A percentile compares a stretch with the other conserved stretches of the same genome.
Conservation (phyloP, 2,329 filamentous ascomycete species). For the Ceratocystis eucalypticola region DNA sequence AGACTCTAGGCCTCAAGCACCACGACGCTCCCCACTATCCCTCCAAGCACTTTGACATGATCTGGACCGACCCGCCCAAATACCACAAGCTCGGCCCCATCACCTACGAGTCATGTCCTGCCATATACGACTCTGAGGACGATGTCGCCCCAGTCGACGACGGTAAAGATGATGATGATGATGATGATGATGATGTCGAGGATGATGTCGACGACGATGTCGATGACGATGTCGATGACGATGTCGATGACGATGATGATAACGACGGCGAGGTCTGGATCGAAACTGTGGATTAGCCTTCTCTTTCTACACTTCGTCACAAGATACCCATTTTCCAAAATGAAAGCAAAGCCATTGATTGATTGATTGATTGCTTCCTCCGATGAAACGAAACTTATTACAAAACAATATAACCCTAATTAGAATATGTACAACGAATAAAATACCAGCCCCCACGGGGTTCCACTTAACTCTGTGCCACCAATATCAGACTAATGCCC, state of each 20-base stretch:
- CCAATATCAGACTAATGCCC: background rate
- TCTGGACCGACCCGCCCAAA: slow-evolving; percentile 42
- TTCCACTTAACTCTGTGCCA: background rate
- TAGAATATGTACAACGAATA: background rate
- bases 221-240: too few species aligned
- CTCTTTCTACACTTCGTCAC: background rate
- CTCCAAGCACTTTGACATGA: slow-evolving; percentile 37
- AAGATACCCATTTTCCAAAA: background rate
- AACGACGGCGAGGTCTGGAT: background rate
- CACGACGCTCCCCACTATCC: slow-evolving; percentile 36
- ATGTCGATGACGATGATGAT: too few species aligned
- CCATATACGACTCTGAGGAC: background rate
- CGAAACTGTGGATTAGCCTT: background rate
- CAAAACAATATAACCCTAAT: background rate
- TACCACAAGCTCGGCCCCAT: slow-evolving; percentile 34
- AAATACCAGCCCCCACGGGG: background rate
- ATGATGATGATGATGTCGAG: background rate
- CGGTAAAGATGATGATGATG: background rate
- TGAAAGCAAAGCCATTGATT: too few species aligned
- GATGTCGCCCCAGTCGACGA: background rate
- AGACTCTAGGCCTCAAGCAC: slow-evolving; percentile 35
- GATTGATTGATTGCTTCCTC: background rate
- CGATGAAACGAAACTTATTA: background rate
- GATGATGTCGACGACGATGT: background rate
- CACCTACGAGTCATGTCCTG: slow-evolving; percentile 21